Evolutionary conservation across 2,329 filamentous ascomycete genomes (phyloP).

Genomic region (Diaporthe humulicola): DNA sequence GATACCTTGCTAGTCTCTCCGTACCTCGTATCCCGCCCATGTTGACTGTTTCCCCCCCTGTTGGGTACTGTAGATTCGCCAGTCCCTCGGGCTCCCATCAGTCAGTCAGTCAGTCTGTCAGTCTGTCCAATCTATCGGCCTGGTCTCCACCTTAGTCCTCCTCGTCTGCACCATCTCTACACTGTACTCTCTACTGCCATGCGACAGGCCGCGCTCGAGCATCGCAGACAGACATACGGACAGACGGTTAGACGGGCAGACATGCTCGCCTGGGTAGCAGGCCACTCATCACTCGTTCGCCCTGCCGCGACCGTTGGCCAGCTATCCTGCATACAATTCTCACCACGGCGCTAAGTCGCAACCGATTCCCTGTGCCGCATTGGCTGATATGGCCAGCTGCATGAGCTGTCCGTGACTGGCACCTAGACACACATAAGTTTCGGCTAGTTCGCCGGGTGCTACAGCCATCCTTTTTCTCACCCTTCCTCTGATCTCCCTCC

Average conservation of each 20-base stretch:
- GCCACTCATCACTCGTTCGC: constrained; percentile 2
- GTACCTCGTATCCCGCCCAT: constrained; percentile 28
- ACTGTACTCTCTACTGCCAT: constrained; percentile 23
- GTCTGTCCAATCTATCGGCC: background rate
- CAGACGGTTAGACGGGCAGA: background rate
- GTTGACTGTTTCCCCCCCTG: background rate
- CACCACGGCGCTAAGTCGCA: constrained; percentile 36
- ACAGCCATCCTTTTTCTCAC: constrained; percentile 40
- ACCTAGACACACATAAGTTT: constrained; percentile 32
- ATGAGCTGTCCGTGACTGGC: constrained; percentile 37
- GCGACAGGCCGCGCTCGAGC: constrained; percentile 17
- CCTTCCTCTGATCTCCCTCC: constrained; percentile 44
- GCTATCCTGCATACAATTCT: constrained; percentile 30
- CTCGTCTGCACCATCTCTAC: background rate
- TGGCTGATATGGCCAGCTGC: constrained; percentile 40
- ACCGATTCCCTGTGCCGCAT: constrained; percentile 36
- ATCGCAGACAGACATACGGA: constrained; percentile 10
- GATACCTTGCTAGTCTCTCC: constrained; percentile 24
- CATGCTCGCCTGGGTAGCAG: background rate
- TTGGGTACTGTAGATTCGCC: background rate
- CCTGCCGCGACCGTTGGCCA: constrained; percentile 19
- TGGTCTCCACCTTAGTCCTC: background rate
- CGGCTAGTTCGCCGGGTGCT: constrained; percentile 29
- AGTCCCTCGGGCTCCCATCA: background rate
- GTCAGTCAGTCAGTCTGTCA: too few relatives aligned